These are phyloP conservation scores for Fraxinus anomala DNA, from an alignment of 257 asterid species.

Conservation along the genomic window DNA sequence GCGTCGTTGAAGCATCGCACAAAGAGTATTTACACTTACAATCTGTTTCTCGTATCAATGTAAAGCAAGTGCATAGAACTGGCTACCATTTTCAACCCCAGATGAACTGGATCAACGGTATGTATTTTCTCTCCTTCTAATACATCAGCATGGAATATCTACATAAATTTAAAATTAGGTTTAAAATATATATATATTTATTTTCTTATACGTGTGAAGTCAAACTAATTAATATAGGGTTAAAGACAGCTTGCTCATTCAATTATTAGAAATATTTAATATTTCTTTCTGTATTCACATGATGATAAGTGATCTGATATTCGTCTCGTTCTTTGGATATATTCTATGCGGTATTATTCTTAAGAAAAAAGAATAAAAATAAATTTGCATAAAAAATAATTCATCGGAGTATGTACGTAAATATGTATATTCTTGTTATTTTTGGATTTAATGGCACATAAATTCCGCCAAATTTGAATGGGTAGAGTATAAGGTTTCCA, in stretches of 20 bases:
- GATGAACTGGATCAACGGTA: conserved; percentile 67
- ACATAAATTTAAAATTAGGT: neutral
- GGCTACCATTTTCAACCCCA: conserved; percentile 68
- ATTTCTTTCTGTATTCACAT: neutral
- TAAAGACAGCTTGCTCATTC: neutral
- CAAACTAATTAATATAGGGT: neutral
- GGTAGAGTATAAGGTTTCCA: neutral
- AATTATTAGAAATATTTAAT: neutral
- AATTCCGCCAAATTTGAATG: neutral
- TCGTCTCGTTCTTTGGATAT: neutral
- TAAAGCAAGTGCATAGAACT: conserved; percentile 42
- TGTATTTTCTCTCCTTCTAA: neutral
- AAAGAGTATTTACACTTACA: conserved; percentile 30
- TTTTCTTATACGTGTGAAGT: neutral
- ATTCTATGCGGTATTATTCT: neutral
- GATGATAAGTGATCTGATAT: neutral
- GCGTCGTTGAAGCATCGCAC: conserved; percentile 51
- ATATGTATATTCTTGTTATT: too few species aligned
- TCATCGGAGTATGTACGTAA: too few species aligned
- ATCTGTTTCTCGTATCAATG: conserved; percentile 17
- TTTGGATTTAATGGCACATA: neutral
- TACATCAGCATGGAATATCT: neutral
- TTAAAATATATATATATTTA: neutral
- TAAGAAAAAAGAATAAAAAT: too few species aligned
- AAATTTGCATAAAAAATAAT: too few species aligned